Conservation (phyloP, 2,329 filamentous ascomycete genomes). For the Fusarium multiceps region DNA sequence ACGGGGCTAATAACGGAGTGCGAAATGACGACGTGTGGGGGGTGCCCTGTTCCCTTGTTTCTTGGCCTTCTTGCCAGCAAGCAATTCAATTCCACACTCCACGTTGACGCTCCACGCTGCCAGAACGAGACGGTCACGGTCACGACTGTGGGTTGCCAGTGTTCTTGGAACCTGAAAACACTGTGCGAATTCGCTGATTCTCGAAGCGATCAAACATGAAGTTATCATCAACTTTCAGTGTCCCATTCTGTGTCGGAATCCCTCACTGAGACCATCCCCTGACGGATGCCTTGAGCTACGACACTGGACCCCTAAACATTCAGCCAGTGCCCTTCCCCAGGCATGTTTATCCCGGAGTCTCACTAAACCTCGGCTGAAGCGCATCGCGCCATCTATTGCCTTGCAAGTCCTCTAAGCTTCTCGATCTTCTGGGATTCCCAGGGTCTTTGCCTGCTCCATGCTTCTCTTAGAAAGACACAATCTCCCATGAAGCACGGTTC, state of each 20-base stretch:
- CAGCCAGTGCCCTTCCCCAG: slow-evolving; percentile 9
- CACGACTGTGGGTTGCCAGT: slow-evolving; percentile 45
- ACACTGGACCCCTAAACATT: slow-evolving; percentile 11
- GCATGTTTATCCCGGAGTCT: slow-evolving; percentile 20
- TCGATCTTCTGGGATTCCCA: slow-evolving; percentile 21
- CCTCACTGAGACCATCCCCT: neutral
- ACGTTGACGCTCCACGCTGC: slow-evolving; percentile 25
- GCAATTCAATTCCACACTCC: slow-evolving; percentile 17
- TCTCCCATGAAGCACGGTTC: slow-evolving; percentile 23
- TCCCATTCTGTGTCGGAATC: neutral
- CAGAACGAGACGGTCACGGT: slow-evolving; percentile 19
- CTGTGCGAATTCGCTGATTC: slow-evolving; percentile 38
- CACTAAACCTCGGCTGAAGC: slow-evolving; percentile 37
- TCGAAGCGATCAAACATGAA: neutral
- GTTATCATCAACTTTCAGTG: slow-evolving; percentile 17
- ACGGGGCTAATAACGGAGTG: slow-evolving; percentile 45
- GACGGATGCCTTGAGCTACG: neutral
- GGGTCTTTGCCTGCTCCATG: slow-evolving; percentile 34
- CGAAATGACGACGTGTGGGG: slow-evolving; percentile 48
- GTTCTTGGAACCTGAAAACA: slow-evolving; percentile 34
- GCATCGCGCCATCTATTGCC: slow-evolving; percentile 38
- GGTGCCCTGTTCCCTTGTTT: slow-evolving; percentile 35
- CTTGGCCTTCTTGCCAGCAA: slow-evolving; percentile 41
- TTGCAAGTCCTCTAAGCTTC: slow-evolving; percentile 29
- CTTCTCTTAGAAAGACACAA: slow-evolving; percentile 12